phyloP scores from a whole-genome alignment of 2,329 filamentous ascomycete species.

The Orbilia javanica region DNA sequence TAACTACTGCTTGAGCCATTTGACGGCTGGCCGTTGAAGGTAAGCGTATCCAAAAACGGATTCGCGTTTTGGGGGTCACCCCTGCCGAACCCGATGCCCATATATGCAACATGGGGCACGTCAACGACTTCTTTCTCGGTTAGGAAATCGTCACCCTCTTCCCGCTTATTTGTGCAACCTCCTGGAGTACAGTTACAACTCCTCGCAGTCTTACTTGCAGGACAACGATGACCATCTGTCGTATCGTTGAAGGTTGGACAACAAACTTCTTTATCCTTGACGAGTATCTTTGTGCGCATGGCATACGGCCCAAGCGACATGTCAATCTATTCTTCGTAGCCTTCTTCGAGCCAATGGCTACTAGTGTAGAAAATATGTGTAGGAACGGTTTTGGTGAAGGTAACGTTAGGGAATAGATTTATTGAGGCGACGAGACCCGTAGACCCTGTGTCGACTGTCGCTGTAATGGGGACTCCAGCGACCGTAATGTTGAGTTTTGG shows the following conservation, averaged over 20 bases:
- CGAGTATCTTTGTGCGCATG: slow-evolving; percentile 45
- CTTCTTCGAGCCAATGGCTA: slow-evolving; percentile 55
- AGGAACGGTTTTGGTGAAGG: slow-evolving; percentile 30
- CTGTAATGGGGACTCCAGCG: slow-evolving; percentile 36
- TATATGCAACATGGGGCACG: slow-evolving; percentile 21
- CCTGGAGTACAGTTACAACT: slow-evolving; percentile 11
- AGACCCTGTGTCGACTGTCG: slow-evolving; percentile 42
- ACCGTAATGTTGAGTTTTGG: slow-evolving; percentile 43
- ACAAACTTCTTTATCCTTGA: slow-evolving; percentile 45
- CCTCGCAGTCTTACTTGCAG: slow-evolving; percentile 3
- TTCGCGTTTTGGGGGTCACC: slow-evolving; percentile 29
- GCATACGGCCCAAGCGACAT: slow-evolving; percentile 40
- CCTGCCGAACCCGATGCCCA: slow-evolving; percentile 53
- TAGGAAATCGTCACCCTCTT: neutral
- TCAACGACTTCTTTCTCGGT: neutral
- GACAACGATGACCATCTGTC: slow-evolving; percentile 30
- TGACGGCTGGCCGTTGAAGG: slow-evolving; percentile 25
- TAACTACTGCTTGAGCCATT: neutral
- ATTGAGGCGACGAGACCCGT: slow-evolving; percentile 43
- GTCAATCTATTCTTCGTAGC: slow-evolving; percentile 55
- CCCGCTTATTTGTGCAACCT: neutral
- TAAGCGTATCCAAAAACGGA: slow-evolving; percentile 37
- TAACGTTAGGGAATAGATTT: slow-evolving; percentile 28
- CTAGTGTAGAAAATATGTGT: slow-evolving; percentile 47
- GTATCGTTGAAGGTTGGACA: slow-evolving; percentile 33